Evolutionary conservation across 2,329 filamentous ascomycete species (phyloP).

Genomic region (Immersiporthe knoxdaviesiana): DNA sequence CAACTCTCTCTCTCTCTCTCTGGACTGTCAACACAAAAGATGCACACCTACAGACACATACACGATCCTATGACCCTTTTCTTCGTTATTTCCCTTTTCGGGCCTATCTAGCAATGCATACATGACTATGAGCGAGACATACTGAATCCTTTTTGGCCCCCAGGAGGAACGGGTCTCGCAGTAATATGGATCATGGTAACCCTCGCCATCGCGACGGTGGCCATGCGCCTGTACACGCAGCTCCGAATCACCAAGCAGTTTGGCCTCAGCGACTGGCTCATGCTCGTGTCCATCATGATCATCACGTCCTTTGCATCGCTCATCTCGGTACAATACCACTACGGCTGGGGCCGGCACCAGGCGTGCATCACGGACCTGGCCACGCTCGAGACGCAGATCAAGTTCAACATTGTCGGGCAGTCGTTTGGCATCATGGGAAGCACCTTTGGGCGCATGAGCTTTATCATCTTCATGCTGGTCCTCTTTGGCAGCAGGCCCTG

Average conservation of each 20-base stretch:
- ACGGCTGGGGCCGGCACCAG: slow-evolving; percentile 21
- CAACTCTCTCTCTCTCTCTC: neutral
- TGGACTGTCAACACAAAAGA: neutral
- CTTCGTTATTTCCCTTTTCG: no score
- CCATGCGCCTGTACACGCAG: slow-evolving; percentile 12
- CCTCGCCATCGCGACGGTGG: slow-evolving; percentile 12
- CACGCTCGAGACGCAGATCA: slow-evolving; percentile 21
- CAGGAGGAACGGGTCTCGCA: slow-evolving; percentile 17
- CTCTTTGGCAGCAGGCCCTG: slow-evolving; percentile 17
- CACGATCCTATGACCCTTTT: neutral
- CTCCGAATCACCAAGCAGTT: slow-evolving; percentile 20
- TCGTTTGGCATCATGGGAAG: slow-evolving; percentile 23
- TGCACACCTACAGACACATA: no score
- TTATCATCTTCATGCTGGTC: slow-evolving; percentile 20
- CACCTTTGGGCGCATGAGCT: slow-evolving; percentile 19
- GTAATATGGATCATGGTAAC: slow-evolving; percentile 20
- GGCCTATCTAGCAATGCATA: neutral
- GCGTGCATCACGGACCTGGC: slow-evolving; percentile 9
- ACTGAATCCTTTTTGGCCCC: neutral
- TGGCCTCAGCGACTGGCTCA: slow-evolving; percentile 23
- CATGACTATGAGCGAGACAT: neutral
- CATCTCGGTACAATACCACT: slow-evolving; percentile 20
- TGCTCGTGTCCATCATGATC: slow-evolving; percentile 17
- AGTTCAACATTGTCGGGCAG: slow-evolving; percentile 18
- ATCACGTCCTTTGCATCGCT: slow-evolving; percentile 16